These are phyloP conservation scores for Misopates orontium DNA, from an alignment of 257 asterid genomes.

Conservation along the genomic window DNA sequence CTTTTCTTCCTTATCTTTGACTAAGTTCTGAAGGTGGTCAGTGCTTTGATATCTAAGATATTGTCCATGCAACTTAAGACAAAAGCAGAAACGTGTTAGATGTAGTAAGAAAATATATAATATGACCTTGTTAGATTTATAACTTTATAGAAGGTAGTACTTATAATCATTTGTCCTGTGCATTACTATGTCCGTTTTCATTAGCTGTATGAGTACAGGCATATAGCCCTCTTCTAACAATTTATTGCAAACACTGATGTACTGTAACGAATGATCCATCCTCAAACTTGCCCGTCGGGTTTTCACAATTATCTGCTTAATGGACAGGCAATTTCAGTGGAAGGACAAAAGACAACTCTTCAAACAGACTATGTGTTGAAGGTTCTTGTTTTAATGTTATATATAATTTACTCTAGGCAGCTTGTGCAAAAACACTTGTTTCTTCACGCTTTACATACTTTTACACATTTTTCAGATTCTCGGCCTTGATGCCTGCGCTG, in stretches of 20 bases:
- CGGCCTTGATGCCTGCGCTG: conserved; percentile 13
- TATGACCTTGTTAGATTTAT: no score
- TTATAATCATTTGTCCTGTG: not conserved
- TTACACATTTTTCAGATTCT: not conserved
- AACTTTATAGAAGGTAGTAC: not conserved
- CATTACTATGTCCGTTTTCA: not conserved
- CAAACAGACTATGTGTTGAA: conserved; percentile 58
- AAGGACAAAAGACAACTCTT: conserved; percentile 50
- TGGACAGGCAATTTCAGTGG: conserved; percentile 48
- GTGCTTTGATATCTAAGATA: no score
- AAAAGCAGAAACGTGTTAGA: no score
- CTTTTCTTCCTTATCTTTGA: not conserved
- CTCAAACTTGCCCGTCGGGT: not conserved
- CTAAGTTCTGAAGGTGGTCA: not conserved
- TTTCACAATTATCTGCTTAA: not conserved
- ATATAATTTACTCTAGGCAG: not conserved
- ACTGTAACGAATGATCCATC: not conserved
- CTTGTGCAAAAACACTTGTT: not conserved
- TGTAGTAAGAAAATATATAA: no score
- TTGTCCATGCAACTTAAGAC: not conserved
- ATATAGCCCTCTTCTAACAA: not conserved
- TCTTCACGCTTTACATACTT: not conserved
- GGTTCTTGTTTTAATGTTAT: conserved; percentile 25
- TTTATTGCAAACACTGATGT: not conserved
- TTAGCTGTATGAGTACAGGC: not conserved